Evolutionary conservation across 2,329 filamentous ascomycete species (phyloP).

Genomic region (Magnaporthales sp.): DNA sequence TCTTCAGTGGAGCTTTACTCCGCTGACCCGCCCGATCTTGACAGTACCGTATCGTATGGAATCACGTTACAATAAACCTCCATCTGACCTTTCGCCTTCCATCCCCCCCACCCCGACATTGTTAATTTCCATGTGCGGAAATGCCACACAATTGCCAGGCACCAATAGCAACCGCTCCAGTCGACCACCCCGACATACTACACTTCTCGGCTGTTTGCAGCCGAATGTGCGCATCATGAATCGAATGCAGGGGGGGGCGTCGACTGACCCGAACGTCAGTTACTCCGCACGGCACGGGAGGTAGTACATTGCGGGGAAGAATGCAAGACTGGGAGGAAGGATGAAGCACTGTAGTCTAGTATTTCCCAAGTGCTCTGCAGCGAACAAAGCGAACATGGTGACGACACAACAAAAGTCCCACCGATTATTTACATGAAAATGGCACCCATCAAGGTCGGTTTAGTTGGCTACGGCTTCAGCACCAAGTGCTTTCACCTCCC

Average conservation of each 20-base stretch:
- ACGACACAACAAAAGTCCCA: not conserved
- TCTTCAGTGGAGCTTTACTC: no score
- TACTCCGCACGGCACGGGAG: not conserved
- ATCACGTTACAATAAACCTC: no score
- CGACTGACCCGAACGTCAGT: not conserved
- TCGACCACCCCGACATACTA: no score
- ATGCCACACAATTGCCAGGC: no score
- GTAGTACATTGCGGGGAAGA: not conserved
- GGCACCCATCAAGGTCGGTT: constrained; percentile 32
- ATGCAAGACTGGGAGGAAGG: not conserved
- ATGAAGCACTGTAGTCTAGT: no score
- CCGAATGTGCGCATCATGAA: not conserved
- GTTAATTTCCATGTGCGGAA: no score
- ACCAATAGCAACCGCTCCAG: no score
- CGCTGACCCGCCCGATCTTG: no score
- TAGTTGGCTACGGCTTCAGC: constrained; percentile 41
- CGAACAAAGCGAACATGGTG: not conserved
- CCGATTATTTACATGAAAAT: not conserved
- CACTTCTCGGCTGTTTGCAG: not conserved
- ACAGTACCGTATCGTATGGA: no score
- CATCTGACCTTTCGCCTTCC: no score
- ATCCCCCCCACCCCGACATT: no score
- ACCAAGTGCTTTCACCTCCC: constrained; percentile 40
- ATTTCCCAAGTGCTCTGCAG: not conserved
- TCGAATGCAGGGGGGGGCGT: not conserved